phyloP scores from a whole-genome alignment of 192 early-diverging fungal genomes.

The Anaeromyces robustus region DNA sequence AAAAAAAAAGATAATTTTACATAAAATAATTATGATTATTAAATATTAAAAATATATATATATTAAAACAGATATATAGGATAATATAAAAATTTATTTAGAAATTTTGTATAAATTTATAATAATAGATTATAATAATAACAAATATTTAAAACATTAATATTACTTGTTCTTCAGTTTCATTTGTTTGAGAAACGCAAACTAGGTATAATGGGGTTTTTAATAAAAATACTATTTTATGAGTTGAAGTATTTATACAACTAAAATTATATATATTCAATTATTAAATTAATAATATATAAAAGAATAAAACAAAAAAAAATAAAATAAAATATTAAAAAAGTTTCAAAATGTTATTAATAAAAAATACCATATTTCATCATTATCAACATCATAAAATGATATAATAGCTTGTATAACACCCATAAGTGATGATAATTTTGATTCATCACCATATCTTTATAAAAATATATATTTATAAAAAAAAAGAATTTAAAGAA shows the following conservation, averaged over 20 bases:
- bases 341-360: neutral
- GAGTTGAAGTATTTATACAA: slow-evolving; percentile 47
- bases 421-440: slow-evolving; percentile 74
- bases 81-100: too few relatives aligned
- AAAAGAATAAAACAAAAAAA: too few relatives aligned
- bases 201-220: slow-evolving; percentile 73
- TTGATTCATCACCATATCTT: slow-evolving; percentile 76
- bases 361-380: slow-evolving; percentile 40
- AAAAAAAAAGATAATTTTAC: too few relatives aligned
- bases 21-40: too few relatives aligned
- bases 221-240: slow-evolving; percentile 68
- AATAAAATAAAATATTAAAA: neutral
- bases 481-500: too few relatives aligned
- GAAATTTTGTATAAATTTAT: too few relatives aligned
- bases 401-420: slow-evolving; percentile 78
- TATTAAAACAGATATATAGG: too few relatives aligned
- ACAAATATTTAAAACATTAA: too few relatives aligned
- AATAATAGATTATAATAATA: too few relatives aligned
- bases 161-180: slow-evolving; percentile 51
- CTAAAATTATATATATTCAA: slow-evolving; percentile 18
- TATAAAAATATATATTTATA: neutral
- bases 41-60: too few relatives aligned
- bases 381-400: slow-evolving; percentile 68
- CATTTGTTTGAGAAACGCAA: slow-evolving; percentile 59
- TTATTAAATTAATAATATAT: slow-evolving; percentile 5